Evolutionary conservation across 768 basidiomycete species (phyloP), one percentile per base, ranked within the genome.

Genomic region (Calocybe indica): DNA sequence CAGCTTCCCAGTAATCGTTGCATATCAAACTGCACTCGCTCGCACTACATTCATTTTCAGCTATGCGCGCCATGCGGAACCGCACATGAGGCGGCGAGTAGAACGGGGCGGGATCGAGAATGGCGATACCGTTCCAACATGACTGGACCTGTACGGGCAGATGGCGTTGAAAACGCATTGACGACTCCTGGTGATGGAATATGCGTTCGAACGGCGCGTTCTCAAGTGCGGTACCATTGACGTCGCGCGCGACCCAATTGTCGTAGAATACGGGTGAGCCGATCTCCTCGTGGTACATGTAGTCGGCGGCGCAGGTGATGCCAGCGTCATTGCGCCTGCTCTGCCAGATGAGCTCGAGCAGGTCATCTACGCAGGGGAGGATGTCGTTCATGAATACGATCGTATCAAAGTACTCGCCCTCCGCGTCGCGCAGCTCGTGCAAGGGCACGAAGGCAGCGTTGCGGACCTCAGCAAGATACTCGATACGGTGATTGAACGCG

Each of bases 361-460:
- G 69, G 68, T 99, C 96, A 65, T 99, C 96, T 34, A 96, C 83
- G 66, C 96, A 99, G 14, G 96, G 96, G 7, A 99, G 74, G 67
- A 99, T 86, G 66, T 99, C 96, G 78, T 99, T 99, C 93, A 98
- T 98, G 77, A 99, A 99, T 51, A 98, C 73, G 70, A 99, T 89
- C 34, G 86, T 82, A 70, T 99, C 95, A 55, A 98, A 99, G 57
- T 90, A 85, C 68, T 98, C 95, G 62, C 88, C 88, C 62, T 93
- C 84, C 22, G 85, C 71, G 62, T 96, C 94, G 36, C 96, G 78
- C 34, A 96, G 78, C 60, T 98, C 96, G 68, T 95, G 88, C 15
- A 98, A 73, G 1, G 96, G 96, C 2, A 89, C 92, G 63, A 99
- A 89, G 10, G 96, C 96, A 28, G 92, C 86, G 64, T 99, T 98